phyloP scores from a whole-genome alignment of 495 filamentous ascomycete genomes.

The Talaromyces thailandensis region DNA sequence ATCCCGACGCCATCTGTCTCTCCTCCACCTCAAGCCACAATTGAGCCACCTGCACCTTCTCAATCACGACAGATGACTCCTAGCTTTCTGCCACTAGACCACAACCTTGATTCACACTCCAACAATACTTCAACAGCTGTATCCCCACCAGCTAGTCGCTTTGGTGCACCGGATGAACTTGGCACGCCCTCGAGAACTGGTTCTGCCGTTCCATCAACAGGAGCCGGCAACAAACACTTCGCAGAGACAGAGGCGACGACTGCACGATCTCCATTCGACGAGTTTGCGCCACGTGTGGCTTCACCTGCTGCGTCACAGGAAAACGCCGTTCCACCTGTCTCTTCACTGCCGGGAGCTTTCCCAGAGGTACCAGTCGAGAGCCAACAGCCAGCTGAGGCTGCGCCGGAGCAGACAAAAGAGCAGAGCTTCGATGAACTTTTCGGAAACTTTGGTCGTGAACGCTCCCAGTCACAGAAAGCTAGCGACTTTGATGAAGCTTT shows the following conservation, averaged over 20 bases:
- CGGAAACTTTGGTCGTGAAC: slow-evolving; percentile 43
- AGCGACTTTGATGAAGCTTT: slow-evolving; percentile 42
- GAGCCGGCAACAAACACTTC: not conserved
- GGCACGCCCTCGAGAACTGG: slow-evolving; percentile 49
- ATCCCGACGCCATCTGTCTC: slow-evolving; percentile 53
- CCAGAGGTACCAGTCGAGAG: not conserved
- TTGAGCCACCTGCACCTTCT: slow-evolving; percentile 50
- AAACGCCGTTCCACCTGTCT: slow-evolving; percentile 3
- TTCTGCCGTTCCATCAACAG: slow-evolving; percentile 18
- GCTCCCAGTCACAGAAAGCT: slow-evolving; percentile 50
- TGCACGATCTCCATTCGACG: slow-evolving; percentile 33
- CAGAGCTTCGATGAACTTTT: slow-evolving; percentile 44
- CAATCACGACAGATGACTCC: slow-evolving; percentile 67
- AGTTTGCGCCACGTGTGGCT: slow-evolving; percentile 21
- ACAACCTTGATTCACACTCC: slow-evolving; percentile 51
- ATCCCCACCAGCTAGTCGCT: slow-evolving; percentile 69
- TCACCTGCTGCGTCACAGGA: slow-evolving; percentile 7
- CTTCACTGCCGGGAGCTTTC: not conserved
- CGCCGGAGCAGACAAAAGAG: slow-evolving; percentile 20
- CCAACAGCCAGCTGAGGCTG: slow-evolving; percentile 11
- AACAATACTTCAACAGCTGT: slow-evolving; percentile 70
- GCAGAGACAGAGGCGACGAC: slow-evolving; percentile 13
- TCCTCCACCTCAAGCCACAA: slow-evolving; percentile 45
- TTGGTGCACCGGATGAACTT: slow-evolving; percentile 45
- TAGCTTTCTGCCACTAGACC: slow-evolving; percentile 56